phyloP scores from a whole-genome alignment of 768 basidiomycete genomes.

The Pulveroboletus sp. region DNA sequence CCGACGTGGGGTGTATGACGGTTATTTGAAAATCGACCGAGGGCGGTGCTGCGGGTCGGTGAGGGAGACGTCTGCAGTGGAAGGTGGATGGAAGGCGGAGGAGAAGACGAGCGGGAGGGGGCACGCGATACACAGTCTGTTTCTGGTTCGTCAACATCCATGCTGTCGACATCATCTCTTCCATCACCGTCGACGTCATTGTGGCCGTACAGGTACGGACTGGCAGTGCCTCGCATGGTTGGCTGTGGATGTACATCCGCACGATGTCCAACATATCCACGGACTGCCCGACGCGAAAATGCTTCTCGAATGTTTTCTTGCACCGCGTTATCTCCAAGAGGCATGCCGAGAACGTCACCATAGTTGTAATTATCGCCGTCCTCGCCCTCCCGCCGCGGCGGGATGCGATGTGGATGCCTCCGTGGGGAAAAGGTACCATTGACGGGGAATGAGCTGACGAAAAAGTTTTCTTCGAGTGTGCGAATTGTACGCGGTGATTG shows the following conservation, averaged over 20 bases:
- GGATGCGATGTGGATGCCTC: slow-evolving; percentile 18
- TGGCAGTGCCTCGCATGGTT: slow-evolving; percentile 12
- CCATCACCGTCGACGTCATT: slow-evolving; percentile 26
- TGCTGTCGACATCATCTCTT: slow-evolving; percentile 39
- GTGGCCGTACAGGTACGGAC: slow-evolving; percentile 12
- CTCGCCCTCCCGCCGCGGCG: slow-evolving; percentile 21
- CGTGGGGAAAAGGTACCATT: slow-evolving; percentile 16
- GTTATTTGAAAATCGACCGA: slow-evolving; percentile 16
- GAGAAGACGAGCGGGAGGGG: slow-evolving; percentile 48
- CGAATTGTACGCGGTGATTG: slow-evolving; percentile 39
- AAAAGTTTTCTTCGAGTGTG: slow-evolving; percentile 58
- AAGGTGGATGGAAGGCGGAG: slow-evolving; percentile 37
- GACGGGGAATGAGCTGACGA: slow-evolving; percentile 26
- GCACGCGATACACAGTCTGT: slow-evolving; percentile 54
- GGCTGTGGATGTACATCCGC: slow-evolving; percentile 24
- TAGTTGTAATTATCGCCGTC: slow-evolving; percentile 34
- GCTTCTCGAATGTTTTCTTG: slow-evolving; percentile 59
- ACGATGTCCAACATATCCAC: slow-evolving; percentile 31
- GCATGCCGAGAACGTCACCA: slow-evolving; percentile 54
- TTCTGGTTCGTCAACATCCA: slow-evolving; percentile 50
- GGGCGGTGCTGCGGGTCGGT: slow-evolving; percentile 17
- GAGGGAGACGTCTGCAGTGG: slow-evolving; percentile 25
- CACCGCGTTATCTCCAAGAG: slow-evolving; percentile 52
- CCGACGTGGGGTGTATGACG: slow-evolving; percentile 16
- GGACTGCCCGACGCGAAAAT: slow-evolving; percentile 48